Evolutionary conservation across 345 rosid genomes (phyloP), one percentile per base, ranked within the genome.

Genomic region (Eucalyptus sp.): DNA sequence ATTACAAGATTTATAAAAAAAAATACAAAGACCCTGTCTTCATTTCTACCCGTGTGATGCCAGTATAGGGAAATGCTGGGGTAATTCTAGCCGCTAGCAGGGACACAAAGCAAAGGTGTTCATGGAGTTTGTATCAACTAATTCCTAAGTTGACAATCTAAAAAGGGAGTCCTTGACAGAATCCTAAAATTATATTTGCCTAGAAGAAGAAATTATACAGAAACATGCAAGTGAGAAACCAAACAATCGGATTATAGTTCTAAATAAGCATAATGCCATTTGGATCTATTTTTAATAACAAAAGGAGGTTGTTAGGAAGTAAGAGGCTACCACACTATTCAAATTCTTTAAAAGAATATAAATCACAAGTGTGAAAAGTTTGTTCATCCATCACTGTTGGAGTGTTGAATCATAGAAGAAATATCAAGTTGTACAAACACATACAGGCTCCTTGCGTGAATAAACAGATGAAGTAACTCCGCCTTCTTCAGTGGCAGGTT

Each of bases 361-460:
- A 18, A 76, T 76, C 83, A 37, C 27, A 76, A 76, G 14, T 12
- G 46, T 76, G 83, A 37, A 76, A 37, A 37, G 48, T 37, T 76
- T 11, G 46, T 76, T 37, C 48, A 76, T 76, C 27, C 48, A 76
- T 76, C 83, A 76, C 83, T 22, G 48, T 37, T 37, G 83, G 83
- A 76, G 44, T 37, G 83, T 52, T 54, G 27, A 86, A 86, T 51
- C 15, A 22, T 37, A 86, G 66, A 54, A 51, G 48, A 60, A 60
- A n/a, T 86, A 51, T 62, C 29, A 90, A 80, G 22, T 46, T 60
- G 62, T 33, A 87, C 41, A 87, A 87, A 58, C 80, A 93, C 96
- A 89, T 98, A 98, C 99, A 86, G 98, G 98, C 89, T 98, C 99
- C 96, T 98, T 98, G 88, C 99, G 99, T 89, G 99, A 98, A 94